phyloP scores from a whole-genome alignment of 2,329 filamentous ascomycete species.

The Tympanopsis confertula region DNA sequence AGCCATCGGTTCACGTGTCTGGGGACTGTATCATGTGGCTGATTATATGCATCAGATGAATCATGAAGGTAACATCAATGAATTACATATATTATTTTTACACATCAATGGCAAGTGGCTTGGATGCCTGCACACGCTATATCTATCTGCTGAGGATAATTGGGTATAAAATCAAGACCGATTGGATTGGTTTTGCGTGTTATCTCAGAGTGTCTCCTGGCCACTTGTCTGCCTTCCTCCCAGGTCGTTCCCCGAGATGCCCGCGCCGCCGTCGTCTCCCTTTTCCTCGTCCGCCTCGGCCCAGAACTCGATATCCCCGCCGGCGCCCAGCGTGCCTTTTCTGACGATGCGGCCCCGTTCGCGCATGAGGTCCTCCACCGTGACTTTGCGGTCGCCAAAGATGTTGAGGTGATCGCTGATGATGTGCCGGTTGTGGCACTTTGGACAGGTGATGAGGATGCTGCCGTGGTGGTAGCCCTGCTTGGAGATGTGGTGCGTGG shows the following conservation, averaged over 20 bases:
- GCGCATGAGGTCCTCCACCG: conserved; percentile 66
- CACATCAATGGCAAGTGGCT: too few species aligned
- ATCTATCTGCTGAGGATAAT: too few species aligned
- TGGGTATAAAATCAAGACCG: too few species aligned
- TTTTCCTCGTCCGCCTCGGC: conserved; percentile 2
- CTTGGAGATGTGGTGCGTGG: conserved; percentile 78
- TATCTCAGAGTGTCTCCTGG: too few species aligned
- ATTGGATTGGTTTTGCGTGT: too few species aligned
- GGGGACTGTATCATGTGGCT: too few species aligned
- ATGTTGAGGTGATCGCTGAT: conserved; percentile 81
- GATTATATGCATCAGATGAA: too few species aligned
- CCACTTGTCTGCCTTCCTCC: not conserved
- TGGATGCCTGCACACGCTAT: too few species aligned
- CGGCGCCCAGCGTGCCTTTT: conserved; percentile 57
- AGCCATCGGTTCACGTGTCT: too few species aligned
- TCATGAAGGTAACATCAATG: too few species aligned
- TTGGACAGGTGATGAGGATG: conserved; percentile 77
- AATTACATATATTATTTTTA: too few species aligned
- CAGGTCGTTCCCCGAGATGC: not conserved
- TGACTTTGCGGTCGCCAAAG: conserved; percentile 60
- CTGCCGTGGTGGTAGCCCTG: conserved; percentile 91
- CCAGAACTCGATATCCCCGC: conserved; percentile 87
- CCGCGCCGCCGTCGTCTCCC: conserved; percentile 2
- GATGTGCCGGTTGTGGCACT: conserved; percentile 76
- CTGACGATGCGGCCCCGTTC: conserved; percentile 67